Evolutionary conservation across 257 asterid genomes (phyloP).

Genomic region (Nicotiana paniculata): DNA sequence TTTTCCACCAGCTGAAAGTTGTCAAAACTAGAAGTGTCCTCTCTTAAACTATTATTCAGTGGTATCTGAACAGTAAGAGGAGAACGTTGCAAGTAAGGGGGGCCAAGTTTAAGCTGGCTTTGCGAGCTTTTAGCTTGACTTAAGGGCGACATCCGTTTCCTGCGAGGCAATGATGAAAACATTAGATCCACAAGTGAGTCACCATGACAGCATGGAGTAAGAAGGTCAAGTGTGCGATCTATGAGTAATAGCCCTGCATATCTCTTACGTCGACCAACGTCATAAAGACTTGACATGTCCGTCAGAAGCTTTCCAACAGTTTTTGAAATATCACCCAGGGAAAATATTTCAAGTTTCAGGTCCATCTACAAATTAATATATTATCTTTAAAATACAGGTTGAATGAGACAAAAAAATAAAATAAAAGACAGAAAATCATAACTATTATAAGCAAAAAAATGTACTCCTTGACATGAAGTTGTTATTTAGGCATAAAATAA

Average conservation of each 20-base stretch:
- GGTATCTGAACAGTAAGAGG: conserved; percentile 75
- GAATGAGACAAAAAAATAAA: neutral
- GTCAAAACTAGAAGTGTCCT: conserved; percentile 32
- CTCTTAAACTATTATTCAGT: conserved; percentile 40
- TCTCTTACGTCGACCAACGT: conserved; percentile 88
- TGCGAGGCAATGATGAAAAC: conserved; percentile 73
- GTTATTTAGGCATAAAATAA: too few species aligned
- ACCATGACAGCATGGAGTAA: conserved; percentile 96
- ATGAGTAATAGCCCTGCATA: conserved; percentile 81
- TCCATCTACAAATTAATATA: conserved; percentile 75
- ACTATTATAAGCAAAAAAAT: too few species aligned
- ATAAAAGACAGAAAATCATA: too few species aligned
- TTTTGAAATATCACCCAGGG: conserved; percentile 90
- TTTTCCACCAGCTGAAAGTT: conserved; percentile 56
- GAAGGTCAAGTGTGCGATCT: conserved; percentile 97
- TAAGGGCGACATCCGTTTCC: conserved; percentile 38
- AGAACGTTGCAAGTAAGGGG: conserved; percentile 50
- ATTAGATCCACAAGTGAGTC: conserved; percentile 92
- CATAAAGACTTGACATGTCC: conserved; percentile 97
- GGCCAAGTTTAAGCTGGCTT: conserved; percentile 45
- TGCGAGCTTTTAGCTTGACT: conserved; percentile 52
- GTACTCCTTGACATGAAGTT: too few species aligned
- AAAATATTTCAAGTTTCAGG: conserved; percentile 92
- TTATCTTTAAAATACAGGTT: neutral
- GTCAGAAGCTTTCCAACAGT: conserved; percentile 87